Evolutionary conservation across 345 rosid species (phyloP), one percentile per base, ranked within the genome.

Genomic region (Toxicodendron radicans): DNA sequence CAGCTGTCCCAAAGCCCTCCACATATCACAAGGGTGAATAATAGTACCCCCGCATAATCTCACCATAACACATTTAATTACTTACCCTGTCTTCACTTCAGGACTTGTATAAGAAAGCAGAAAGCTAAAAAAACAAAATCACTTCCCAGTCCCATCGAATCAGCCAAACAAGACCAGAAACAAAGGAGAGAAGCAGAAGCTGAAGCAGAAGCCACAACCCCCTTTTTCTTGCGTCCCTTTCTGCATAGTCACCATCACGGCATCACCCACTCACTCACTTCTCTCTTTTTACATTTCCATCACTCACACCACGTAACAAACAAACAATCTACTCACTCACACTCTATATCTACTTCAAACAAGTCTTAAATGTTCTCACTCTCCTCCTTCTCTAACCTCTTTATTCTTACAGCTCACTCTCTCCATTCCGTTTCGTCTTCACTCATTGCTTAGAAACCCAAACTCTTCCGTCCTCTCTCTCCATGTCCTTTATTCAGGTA

Each of bases 311-410:
- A 62, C 48, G 51, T n/a, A 46, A 24, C 18, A 27, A 27, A 27
- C 16, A 41, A 7, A 46, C 51, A 6, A 2, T 46, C 49, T 4
- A 32, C 17, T 20, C 68, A 14, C 21, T 10, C 17, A 68, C 46
- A 27, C 30, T 27, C 30, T 27, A 1, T 27, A 27, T 27, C 30
- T 66, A 3, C 58, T 17, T 23, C 43, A 57, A 59, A 41, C 32
- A 7, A 13, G 38, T 74, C 76, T 59, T 78, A 66, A 81, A 68
- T 68, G 81, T 79, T 54, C 41, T 58, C 51, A 49, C 23, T 10
- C 10, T 27, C 12, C n/a, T 53, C 11, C 12, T 51, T n/a, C 35
- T 1, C 16, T 14, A 23, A 14, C 46, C 0, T 41, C 2, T 5
- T 65, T 41, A 8, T 64, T 45, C 16, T 16, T 18, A 27, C 30